phyloP scores from a whole-genome alignment of 176 grass and related monocot genomes.

The Eragrostis nindensis region DNA sequence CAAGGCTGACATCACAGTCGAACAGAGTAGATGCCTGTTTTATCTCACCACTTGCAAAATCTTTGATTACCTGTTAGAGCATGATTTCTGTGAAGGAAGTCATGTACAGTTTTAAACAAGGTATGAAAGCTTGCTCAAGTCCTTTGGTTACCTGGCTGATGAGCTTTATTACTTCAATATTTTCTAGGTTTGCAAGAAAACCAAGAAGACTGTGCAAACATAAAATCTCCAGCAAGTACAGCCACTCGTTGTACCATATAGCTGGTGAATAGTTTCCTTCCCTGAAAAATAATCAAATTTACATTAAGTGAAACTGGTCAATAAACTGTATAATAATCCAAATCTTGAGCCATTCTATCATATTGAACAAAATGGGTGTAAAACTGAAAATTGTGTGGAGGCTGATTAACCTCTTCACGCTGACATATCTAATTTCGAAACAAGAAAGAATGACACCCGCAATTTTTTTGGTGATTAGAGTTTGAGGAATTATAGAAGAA shows the following conservation, averaged over 20 bases:
- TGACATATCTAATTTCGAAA: not conserved
- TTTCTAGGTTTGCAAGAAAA: slow-evolving; percentile 95
- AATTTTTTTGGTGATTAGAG: not conserved
- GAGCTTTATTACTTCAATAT: slow-evolving; percentile 94
- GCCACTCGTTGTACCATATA: slow-evolving; percentile 89
- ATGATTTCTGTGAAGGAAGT: not conserved
- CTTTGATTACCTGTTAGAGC: slow-evolving; percentile 83
- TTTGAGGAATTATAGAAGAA: not conserved
- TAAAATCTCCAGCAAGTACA: slow-evolving; percentile 92
- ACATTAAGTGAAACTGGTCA: slow-evolving; percentile 19
- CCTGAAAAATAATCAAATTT: slow-evolving; percentile 44
- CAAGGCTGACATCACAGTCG: slow-evolving; percentile 75
- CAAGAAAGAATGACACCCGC: not conserved
- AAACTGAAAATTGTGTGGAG: not conserved
- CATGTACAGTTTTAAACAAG: not conserved
- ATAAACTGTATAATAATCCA: not conserved
- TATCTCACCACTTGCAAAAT: slow-evolving; percentile 96
- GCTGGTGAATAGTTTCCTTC: slow-evolving; percentile 87
- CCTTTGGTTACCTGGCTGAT: slow-evolving; percentile 75
- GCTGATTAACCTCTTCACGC: not conserved
- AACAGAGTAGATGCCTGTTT: slow-evolving; percentile 85
- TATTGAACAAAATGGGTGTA: not conserved
- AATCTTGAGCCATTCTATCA: not conserved
- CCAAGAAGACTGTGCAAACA: slow-evolving; percentile 99
- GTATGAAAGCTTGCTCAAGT: slow-evolving; percentile 13